Evolutionary conservation across 352 stramenopile species (phyloP).

Genomic region (Pythium inflatum): DNA sequence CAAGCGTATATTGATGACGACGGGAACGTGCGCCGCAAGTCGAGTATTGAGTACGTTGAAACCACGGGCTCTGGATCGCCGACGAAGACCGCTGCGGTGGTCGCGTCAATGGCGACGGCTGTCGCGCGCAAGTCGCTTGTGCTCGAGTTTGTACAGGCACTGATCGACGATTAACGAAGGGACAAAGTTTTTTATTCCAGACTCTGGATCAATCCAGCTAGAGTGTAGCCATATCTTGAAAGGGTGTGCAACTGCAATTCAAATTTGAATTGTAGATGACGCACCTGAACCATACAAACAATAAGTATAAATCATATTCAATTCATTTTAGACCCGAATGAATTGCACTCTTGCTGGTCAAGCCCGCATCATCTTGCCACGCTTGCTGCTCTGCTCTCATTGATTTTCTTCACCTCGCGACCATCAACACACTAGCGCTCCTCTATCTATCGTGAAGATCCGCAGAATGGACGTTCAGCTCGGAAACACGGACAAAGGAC

Average conservation of each 20-base stretch:
- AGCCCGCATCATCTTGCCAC: neutral
- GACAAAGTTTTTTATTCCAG: no score
- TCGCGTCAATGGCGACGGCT: neutral
- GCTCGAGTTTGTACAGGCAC: constrained; percentile 39
- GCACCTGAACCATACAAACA: neutral
- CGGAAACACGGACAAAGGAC: no score
- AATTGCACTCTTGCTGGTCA: neutral
- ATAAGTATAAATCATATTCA: neutral
- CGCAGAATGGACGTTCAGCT: no score
- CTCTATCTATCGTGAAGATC: no score
- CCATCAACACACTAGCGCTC: neutral
- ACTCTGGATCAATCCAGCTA: no score
- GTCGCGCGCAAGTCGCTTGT: constrained; percentile 32
- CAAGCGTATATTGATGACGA: constrained; percentile 40
- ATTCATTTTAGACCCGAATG: neutral
- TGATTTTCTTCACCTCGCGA: neutral
- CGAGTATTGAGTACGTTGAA: neutral
- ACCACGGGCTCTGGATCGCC: neutral
- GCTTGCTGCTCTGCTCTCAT: neutral
- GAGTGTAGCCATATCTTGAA: constrained; percentile 16
- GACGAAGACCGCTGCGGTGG: neutral
- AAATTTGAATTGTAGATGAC: constrained; percentile 10
- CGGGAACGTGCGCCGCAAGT: constrained; percentile 44
- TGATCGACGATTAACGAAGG: constrained; percentile 31
- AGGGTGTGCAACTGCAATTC: constrained; percentile 1